phyloP scores from a whole-genome alignment of 352 stramenopile species.

The Globisporangium radiosum region DNA sequence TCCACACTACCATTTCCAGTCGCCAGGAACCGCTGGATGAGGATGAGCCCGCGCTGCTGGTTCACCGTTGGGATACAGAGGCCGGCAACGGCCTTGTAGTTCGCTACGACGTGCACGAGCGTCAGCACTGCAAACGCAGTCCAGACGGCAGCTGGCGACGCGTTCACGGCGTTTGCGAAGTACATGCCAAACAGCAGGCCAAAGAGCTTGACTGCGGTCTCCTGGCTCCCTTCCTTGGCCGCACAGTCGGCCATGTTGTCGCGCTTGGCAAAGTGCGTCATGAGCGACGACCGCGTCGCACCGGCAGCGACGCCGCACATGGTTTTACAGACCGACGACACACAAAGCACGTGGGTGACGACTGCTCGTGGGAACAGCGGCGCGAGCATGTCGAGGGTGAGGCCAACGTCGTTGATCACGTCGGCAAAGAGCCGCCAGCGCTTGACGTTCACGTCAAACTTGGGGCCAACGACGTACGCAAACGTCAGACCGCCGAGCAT shows the following conservation, averaged over 20 bases:
- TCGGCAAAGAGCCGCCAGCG: conserved; percentile 95
- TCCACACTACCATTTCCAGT: conserved; percentile 2
- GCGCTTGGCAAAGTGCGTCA: conserved; percentile 83
- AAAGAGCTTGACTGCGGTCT: conserved; percentile 93
- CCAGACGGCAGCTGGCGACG: conserved; percentile 70
- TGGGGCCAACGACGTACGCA: conserved; percentile 82
- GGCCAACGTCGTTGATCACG: conserved; percentile 93
- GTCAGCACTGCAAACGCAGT: conserved; percentile 90
- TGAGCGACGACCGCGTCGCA: conserved; percentile 90
- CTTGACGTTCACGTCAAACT: conserved; percentile 95
- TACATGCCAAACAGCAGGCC: conserved; percentile 89
- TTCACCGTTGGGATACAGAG: conserved; percentile 91
- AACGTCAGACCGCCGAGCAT: conserved; percentile 92
- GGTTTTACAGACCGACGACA: conserved; percentile 91
- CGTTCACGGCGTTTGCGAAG: conserved; percentile 71
- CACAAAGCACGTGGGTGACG: conserved; percentile 65
- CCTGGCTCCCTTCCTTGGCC: conserved; percentile 94
- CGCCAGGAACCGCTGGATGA: conserved; percentile 49
- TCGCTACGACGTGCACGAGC: conserved; percentile 91
- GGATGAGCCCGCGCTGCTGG: conserved; percentile 37
- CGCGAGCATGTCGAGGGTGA: conserved; percentile 86
- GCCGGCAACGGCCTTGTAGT: conserved; percentile 88
- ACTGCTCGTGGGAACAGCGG: conserved; percentile 53
- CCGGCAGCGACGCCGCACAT: conserved; percentile 94
- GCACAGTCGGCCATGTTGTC: conserved; percentile 90